Evolutionary conservation across 352 stramenopile species (phyloP).

Genomic region (Globisporangium camurandrum): DNA sequence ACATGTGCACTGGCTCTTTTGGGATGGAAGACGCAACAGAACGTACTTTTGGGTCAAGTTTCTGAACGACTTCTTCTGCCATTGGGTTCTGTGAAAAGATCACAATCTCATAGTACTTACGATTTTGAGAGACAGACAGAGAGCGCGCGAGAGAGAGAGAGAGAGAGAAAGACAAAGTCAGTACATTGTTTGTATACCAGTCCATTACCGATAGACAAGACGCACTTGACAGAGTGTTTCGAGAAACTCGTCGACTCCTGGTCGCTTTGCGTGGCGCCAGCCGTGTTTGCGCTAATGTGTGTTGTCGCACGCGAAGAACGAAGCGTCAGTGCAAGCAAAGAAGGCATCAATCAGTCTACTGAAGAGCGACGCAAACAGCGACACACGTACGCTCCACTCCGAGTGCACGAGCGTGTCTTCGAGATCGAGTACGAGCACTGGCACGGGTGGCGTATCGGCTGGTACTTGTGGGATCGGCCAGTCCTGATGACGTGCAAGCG

Average conservation of each 20-base stretch:
- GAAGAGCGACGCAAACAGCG: background rate
- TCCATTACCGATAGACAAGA: no score
- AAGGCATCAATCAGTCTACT: no score
- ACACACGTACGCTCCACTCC: conserved; percentile 79
- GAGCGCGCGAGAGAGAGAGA: background rate
- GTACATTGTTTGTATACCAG: background rate
- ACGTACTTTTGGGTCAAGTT: conserved; percentile 69
- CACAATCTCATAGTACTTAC: conserved; percentile 85
- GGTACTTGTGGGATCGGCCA: conserved; percentile 80
- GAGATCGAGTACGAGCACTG: conserved; percentile 77
- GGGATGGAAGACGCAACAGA: background rate
- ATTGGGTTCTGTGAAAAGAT: conserved; percentile 84
- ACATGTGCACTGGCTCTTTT: no score
- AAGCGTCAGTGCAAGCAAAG: no score
- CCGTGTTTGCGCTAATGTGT: conserved; percentile 67
- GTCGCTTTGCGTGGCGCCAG: conserved; percentile 83
- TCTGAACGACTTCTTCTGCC: conserved; percentile 70
- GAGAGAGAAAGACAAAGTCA: background rate
- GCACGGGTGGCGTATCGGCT: conserved; percentile 64
- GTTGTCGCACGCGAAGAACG: no score
- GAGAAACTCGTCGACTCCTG: conserved; percentile 80
- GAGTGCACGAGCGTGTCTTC: conserved; percentile 86
- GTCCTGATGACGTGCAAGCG: conserved; percentile 24
- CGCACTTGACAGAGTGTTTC: conserved; percentile 64
- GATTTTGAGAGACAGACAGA: no score